phyloP scores from a whole-genome alignment of 345 rosid species.

The Erucastrum elatum region DNA sequence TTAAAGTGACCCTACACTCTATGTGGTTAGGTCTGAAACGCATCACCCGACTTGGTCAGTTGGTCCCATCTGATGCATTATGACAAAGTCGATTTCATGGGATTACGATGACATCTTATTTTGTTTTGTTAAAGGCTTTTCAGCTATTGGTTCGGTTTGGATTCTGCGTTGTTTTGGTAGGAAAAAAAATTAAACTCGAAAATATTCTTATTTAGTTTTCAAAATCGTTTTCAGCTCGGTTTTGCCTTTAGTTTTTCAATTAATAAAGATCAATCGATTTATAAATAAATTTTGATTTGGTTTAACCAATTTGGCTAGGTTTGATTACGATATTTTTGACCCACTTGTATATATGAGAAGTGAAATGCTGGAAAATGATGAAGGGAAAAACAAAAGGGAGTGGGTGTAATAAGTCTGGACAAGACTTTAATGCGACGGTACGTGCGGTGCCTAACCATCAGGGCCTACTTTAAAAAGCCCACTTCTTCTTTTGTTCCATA shows the following conservation, averaged over 20 bases:
- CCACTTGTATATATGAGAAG: background rate
- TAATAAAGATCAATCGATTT: background rate
- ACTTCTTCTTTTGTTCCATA: constrained; percentile 7
- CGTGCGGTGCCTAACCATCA: constrained; percentile 36
- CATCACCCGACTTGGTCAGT: constrained; percentile 27
- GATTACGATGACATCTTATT: constrained; percentile 6
- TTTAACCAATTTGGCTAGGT: background rate
- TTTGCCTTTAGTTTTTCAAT: background rate
- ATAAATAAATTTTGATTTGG: background rate
- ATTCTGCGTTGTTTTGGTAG: background rate
- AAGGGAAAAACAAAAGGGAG: constrained; percentile 4
- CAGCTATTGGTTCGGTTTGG: background rate
- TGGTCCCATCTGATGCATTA: constrained; percentile 21
- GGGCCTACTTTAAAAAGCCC: constrained; percentile 35
- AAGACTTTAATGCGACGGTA: constrained; percentile 31
- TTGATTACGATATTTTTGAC: background rate
- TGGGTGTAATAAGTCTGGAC: constrained; percentile 17
- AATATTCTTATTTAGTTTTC: background rate
- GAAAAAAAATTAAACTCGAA: background rate
- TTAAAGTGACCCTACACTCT: constrained; percentile 19
- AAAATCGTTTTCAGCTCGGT: background rate
- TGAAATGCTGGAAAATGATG: background rate
- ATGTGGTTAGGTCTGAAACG: constrained; percentile 24
- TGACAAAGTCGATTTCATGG: constrained; percentile 16
- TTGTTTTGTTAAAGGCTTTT: background rate